phyloP scores from a whole-genome alignment of 345 rosid genomes.

The Gossypium longicalyx region DNA sequence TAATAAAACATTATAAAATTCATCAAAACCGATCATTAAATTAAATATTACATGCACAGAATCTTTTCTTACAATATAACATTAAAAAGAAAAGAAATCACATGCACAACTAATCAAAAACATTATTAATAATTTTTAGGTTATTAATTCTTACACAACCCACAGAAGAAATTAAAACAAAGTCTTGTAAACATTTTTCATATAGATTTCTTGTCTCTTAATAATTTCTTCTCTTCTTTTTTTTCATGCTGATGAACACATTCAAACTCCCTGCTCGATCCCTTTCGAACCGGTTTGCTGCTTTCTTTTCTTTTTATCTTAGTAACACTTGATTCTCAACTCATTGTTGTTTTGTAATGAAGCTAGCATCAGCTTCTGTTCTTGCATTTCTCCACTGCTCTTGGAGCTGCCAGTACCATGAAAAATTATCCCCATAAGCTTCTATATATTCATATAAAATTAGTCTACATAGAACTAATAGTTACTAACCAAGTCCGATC shows the following conservation, averaged over 20 bases:
- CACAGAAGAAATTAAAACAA: slow-evolving; percentile 14
- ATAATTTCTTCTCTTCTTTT: background rate
- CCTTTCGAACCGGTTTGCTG: slow-evolving; percentile 47
- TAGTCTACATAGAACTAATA: background rate
- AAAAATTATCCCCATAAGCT: background rate
- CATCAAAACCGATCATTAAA: background rate
- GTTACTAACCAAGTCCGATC: slow-evolving; percentile 68
- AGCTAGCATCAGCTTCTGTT: slow-evolving; percentile 56
- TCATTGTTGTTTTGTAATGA: background rate
- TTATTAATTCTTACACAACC: slow-evolving; percentile 11
- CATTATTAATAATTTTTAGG: slow-evolving; percentile 14
- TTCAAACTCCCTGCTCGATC: slow-evolving; percentile 53
- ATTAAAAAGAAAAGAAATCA: background rate
- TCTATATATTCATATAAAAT: background rate
- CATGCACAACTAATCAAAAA: slow-evolving; percentile 11
- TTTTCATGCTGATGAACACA: slow-evolving; percentile 4
- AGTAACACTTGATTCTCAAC: slow-evolving; percentile 2
- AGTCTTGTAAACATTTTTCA: slow-evolving; percentile 18
- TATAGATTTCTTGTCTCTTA: slow-evolving; percentile 9
- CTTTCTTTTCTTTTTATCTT: background rate
- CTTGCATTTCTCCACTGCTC: slow-evolving; percentile 74
- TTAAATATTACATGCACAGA: slow-evolving; percentile 12
- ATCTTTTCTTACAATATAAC: slow-evolving; percentile 11
- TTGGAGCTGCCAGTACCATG: slow-evolving; percentile 49
- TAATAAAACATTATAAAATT: background rate